Conservation (phyloP, 176 grass and related monocot species). For the Miscanthus lutarioriparius region DNA sequence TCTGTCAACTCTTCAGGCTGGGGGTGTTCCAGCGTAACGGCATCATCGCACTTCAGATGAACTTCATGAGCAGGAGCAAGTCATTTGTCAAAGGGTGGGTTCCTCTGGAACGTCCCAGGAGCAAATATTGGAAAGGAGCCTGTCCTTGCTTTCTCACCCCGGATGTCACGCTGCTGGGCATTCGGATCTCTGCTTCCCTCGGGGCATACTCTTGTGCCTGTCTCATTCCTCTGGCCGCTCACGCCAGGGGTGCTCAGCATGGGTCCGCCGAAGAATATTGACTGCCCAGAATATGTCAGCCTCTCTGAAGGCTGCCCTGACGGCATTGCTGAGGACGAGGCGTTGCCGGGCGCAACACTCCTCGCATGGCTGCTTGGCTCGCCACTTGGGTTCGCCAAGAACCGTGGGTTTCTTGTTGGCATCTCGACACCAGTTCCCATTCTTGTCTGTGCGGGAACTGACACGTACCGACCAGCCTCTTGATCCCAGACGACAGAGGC, state of each 20-base stretch:
- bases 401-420: slow-evolving; percentile 39
- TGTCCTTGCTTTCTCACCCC: slow-evolving; percentile 42
- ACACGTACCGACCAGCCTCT: slow-evolving; percentile 94
- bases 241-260: slow-evolving; percentile 55
- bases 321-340: slow-evolving; percentile 43
- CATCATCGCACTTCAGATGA: slow-evolving; percentile 2
- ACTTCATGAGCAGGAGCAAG: slow-evolving; percentile 26
- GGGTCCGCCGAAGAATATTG: slow-evolving; percentile 95
- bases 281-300: slow-evolving; percentile 70
- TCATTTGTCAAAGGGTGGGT: slow-evolving; percentile 62
- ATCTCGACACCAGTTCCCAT: slow-evolving; percentile 34
- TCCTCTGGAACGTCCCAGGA: slow-evolving; percentile 63
- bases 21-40: not conserved
- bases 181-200: slow-evolving; percentile 59
- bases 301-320: slow-evolving; percentile 57
- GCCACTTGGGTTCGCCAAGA: slow-evolving; percentile 55
- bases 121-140: slow-evolving; percentile 82
- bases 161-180: slow-evolving; percentile 36
- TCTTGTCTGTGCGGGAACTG: slow-evolving; percentile 53
- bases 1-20: not conserved
- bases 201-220: slow-evolving; percentile 31
- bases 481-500: slow-evolving; percentile 95
- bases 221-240: slow-evolving; percentile 41
- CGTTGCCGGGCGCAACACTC: slow-evolving; percentile 30
- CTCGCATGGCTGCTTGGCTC: slow-evolving; percentile 47